Percentiles rank a stretch among this genome's conserved stretches.
These are phyloP conservation scores for Exophiala spinifera DNA, from an alignment of 2,329 filamentous ascomycete species.

Conservation along the genomic window DNA sequence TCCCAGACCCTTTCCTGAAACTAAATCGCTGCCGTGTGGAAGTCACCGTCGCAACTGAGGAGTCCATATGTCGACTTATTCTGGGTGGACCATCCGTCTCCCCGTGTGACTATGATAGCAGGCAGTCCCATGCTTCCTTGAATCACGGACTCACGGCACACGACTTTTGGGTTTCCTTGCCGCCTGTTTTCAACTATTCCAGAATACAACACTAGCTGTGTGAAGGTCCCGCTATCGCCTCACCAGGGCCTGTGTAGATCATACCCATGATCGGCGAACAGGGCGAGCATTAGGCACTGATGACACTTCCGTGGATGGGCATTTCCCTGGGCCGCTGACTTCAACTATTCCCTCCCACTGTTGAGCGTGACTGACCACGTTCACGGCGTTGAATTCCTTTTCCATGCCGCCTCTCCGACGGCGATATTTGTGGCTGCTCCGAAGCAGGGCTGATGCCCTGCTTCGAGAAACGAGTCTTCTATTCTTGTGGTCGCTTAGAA, in stretches of 20 bases:
- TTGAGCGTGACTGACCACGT: neutral
- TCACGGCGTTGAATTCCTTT: neutral
- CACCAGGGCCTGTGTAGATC: conserved; percentile 22
- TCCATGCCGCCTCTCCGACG: neutral
- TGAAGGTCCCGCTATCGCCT: conserved; percentile 15
- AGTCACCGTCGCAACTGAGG: neutral
- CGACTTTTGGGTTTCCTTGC: neutral
- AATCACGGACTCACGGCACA: neutral
- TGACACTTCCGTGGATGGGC: neutral
- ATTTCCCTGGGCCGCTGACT: neutral
- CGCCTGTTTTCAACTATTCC: neutral
- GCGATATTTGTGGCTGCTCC: neutral
- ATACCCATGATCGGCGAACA: conserved; percentile 18
- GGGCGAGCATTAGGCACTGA: conserved; percentile 20
- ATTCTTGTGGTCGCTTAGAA: neutral
- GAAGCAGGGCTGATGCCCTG: neutral
- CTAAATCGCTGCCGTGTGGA: neutral
- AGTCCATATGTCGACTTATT: neutral
- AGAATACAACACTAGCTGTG: conserved; percentile 5
- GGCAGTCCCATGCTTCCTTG: neutral
- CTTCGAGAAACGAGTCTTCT: neutral
- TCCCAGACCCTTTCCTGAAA: neutral
- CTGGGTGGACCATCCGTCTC: neutral
- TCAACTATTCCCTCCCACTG: no score
- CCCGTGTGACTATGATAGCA: neutral